phyloP scores from a whole-genome alignment of 768 basidiomycete species.

The Phylloporus scabripes region DNA sequence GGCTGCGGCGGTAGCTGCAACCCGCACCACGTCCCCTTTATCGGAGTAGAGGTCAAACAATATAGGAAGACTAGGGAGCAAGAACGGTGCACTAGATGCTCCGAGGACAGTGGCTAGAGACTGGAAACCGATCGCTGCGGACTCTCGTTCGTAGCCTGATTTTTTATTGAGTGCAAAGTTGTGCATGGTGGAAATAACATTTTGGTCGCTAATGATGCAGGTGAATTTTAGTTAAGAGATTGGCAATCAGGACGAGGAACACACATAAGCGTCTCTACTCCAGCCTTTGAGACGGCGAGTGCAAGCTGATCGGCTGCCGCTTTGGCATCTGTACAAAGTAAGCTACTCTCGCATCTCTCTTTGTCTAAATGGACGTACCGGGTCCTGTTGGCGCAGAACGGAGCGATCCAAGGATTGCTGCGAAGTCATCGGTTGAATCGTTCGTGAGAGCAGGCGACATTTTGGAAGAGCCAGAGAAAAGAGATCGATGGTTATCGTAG shows the following conservation, averaged over 20 bases:
- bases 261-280: conserved; percentile 58
- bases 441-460: conserved; percentile 56
- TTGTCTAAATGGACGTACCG: conserved; percentile 33
- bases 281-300: conserved; percentile 59
- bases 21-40: conserved; percentile 87
- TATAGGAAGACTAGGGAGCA: conserved; percentile 70
- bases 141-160: conserved; percentile 85
- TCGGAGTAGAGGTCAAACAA: conserved; percentile 87
- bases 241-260: conserved; percentile 17
- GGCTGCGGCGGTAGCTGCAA: conserved; percentile 71
- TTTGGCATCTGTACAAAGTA: conserved; percentile 61
- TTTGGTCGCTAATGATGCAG: conserved; percentile 44
- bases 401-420: conserved; percentile 41
- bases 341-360: conserved; percentile 1
- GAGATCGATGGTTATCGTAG: conserved; percentile 17
- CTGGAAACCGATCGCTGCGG: conserved; percentile 74
- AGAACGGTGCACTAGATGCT: conserved; percentile 59
- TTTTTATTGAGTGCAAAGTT: conserved; percentile 76
- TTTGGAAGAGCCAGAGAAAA: conserved; percentile 3
- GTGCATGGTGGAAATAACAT: conserved; percentile 60
- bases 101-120: conserved; percentile 70
- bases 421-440: conserved; percentile 40
- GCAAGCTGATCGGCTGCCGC: conserved; percentile 78
- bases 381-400: conserved; percentile 58
- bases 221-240: conserved; percentile 13